These are phyloP conservation scores for Crithidia fasciculata DNA, from an alignment of 208 protist species.

Conservation along the genomic window DNA sequence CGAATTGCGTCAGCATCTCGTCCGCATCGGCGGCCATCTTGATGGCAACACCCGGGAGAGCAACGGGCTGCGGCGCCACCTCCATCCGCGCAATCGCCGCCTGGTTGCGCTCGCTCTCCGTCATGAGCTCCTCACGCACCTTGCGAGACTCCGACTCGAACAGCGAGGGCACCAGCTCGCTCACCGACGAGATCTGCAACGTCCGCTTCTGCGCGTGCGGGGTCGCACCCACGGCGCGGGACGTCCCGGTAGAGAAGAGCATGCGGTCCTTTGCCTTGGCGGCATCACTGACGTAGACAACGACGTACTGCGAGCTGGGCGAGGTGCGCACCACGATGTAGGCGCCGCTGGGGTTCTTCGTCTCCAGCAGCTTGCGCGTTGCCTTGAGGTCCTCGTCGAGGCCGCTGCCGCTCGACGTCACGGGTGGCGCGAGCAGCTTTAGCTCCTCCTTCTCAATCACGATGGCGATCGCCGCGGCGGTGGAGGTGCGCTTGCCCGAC, in stretches of 20 bases:
- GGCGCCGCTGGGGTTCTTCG: conserved; percentile 34
- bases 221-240: conserved; percentile 30
- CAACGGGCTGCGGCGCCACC: conserved; percentile 59
- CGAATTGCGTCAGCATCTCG: conserved; percentile 43
- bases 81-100: conserved; percentile 67
- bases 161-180: conserved; percentile 47
- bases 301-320: conserved; percentile 33
- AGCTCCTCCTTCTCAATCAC: conserved; percentile 60
- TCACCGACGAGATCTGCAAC: conserved; percentile 35
- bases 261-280: conserved; percentile 64
- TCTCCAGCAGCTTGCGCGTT: conserved; percentile 31
- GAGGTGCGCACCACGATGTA: conserved; percentile 55
- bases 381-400: conserved; percentile 41
- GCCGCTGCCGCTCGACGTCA: conserved; percentile 36
- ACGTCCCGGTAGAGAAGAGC: conserved; percentile 61
- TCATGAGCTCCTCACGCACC: conserved; percentile 67
- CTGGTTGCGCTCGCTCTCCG: conserved; percentile 60
- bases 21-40: conserved; percentile 48
- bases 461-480: conserved; percentile 45
- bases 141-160: conserved; percentile 45
- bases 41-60: conserved; percentile 61
- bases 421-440: conserved; percentile 36
- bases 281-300: conserved; percentile 61
- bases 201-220: conserved; percentile 40
- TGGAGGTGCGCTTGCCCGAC: conserved; percentile 29